phyloP scores from a whole-genome alignment of 2,329 filamentous ascomycete genomes.

The Diaporthe australafricana region DNA sequence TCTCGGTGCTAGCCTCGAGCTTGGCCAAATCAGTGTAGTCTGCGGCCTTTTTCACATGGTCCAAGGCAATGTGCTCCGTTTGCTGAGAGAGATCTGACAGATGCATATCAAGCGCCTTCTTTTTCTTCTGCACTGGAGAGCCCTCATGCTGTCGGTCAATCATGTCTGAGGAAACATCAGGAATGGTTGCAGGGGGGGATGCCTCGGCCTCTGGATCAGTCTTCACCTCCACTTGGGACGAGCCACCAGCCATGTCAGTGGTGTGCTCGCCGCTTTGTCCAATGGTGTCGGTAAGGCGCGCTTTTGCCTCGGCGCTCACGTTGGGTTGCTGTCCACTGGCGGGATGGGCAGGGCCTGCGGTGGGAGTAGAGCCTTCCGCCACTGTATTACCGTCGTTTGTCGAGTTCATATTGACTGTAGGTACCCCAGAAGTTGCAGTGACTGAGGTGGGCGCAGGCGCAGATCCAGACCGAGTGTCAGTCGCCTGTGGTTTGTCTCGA shows the following conservation, averaged over 20 bases:
- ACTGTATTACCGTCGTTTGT: not conserved
- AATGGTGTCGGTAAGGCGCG: too few species aligned
- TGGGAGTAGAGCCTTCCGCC: not conserved
- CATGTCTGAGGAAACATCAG: not conserved
- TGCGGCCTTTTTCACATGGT: not conserved
- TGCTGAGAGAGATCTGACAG: not conserved
- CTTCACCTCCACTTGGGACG: not conserved
- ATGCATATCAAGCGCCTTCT: not conserved
- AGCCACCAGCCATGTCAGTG: not conserved
- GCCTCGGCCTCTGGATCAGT: not conserved
- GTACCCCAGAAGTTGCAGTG: not conserved
- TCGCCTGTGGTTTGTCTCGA: not conserved
- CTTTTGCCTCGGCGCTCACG: not conserved
- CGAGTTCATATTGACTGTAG: not conserved
- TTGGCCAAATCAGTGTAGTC: constrained; percentile 16
- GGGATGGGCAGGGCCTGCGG: not conserved
- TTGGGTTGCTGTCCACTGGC: not conserved
- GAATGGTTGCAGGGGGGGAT: not conserved
- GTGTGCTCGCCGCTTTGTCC: not conserved
- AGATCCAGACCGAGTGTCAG: not conserved
- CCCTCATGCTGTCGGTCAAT: not conserved
- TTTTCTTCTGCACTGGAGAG: not conserved
- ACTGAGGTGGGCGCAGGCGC: not conserved
- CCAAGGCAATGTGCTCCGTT: not conserved
- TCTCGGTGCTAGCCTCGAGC: not conserved